Conservation (phyloP, 306 rosid genomes). For the Quercus bicolor region DNA sequence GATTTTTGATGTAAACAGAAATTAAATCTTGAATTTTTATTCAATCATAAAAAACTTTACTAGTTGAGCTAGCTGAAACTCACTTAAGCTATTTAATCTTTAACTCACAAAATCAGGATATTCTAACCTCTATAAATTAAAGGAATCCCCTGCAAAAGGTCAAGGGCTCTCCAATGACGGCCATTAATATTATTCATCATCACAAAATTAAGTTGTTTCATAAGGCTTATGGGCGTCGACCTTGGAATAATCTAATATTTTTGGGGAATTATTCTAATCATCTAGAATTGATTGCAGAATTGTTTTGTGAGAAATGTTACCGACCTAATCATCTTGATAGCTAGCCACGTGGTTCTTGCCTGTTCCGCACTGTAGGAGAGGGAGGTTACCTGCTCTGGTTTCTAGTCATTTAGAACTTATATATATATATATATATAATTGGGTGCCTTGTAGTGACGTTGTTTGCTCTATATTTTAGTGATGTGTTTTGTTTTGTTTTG, state of each 20-base stretch:
- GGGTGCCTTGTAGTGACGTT: too few species aligned
- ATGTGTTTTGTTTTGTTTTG: too few species aligned
- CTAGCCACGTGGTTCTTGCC: background rate
- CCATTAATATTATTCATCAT: background rate
- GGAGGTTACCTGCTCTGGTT: background rate
- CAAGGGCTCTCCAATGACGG: background rate
- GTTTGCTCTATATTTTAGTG: too few species aligned
- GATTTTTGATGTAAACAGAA: too few species aligned
- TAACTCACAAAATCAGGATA: background rate
- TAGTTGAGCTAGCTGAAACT: rapidly evolving
- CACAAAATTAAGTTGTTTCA: background rate
- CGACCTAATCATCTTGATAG: background rate
- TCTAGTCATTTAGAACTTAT: too few species aligned
- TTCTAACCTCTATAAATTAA: background rate
- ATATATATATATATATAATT: too few species aligned
- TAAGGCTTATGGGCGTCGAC: background rate
- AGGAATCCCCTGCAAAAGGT: too few species aligned
- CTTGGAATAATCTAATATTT: background rate
- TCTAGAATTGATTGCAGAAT: background rate
- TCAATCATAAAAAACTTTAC: too few species aligned
- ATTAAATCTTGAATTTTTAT: too few species aligned
- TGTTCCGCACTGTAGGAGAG: background rate
- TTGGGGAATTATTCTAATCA: conserved; percentile 3
- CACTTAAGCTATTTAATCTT: background rate
- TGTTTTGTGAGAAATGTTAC: background rate